Conservation (phyloP, 805 yeast genomes). For the Teunomyces gatunensis region DNA sequence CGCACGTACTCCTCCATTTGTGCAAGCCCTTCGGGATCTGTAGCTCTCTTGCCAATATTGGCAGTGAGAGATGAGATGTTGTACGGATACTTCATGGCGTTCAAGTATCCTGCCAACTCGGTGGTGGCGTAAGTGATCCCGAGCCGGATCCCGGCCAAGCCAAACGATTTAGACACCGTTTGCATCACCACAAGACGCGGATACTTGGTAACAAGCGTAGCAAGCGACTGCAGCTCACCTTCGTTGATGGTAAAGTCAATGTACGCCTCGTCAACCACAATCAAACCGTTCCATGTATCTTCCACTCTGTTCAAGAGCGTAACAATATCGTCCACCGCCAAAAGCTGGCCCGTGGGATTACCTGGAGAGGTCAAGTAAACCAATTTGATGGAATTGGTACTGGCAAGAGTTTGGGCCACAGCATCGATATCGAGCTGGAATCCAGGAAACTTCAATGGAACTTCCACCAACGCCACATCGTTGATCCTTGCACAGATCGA, state of each 20-base stretch:
- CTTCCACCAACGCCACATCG: conserved; percentile 74
- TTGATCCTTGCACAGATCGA: conserved; percentile 85
- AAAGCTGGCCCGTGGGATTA: conserved; percentile 81
- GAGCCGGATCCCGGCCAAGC: conserved; percentile 89
- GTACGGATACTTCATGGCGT: conserved; percentile 94
- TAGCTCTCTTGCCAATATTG: conserved; percentile 70
- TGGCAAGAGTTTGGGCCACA: conserved; percentile 48
- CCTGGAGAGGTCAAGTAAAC: conserved; percentile 93
- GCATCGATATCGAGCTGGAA: conserved; percentile 56
- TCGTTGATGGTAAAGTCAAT: conserved; percentile 60
- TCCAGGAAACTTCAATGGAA: conserved; percentile 57
- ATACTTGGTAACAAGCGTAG: conserved; percentile 75
- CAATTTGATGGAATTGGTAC: conserved; percentile 63
- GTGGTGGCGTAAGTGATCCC: conserved; percentile 73
- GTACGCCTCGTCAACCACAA: conserved; percentile 93
- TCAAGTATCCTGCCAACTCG: conserved; percentile 64
- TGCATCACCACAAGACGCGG: conserved; percentile 87
- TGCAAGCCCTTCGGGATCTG: conserved; percentile 51
- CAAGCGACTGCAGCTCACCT: conserved; percentile 55
- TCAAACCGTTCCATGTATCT: conserved; percentile 65
- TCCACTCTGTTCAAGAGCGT: conserved; percentile 47
- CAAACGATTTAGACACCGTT: conserved; percentile 92
- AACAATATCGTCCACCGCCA: conserved; percentile 40
- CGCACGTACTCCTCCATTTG: conserved; percentile 57
- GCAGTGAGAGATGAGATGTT: conserved; percentile 84